Base-by-base conservation (phyloP, 2,329 filamentous ascomycete species). In the Talaromyces verruculosus region DNA sequence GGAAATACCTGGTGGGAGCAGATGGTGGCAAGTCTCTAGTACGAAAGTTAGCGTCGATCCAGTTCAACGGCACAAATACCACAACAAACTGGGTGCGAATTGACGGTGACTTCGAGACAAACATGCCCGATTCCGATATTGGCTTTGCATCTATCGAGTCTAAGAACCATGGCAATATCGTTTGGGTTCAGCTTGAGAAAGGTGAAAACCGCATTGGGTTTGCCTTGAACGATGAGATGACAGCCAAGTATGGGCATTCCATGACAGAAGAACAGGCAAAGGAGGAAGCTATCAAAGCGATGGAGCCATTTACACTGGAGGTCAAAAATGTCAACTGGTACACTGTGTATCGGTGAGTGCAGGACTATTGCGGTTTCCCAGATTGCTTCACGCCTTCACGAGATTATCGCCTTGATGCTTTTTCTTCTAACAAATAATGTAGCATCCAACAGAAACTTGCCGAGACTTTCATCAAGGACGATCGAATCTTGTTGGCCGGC, bases 401-500 rank as follows among this genome's bases (percentile, higher is more conserved):
- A 17, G 11, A 7, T 19, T 11, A 51, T 30, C 7, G 15, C 6
- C 22, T 30, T 2, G 2, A 33, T 33, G 13, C 5, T n/a, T 8
- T n/a, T n/a, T 19, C 8, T 53, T 30, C 49, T 53, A 11, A 53
- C 15, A 35, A 15, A 19, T 11, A 1, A n/a, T 33, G 7, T 8
- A 53, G 49, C 2, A 30, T 33, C 49, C 17, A 19, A n/a, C 55
- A 58, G n/a, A 15, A 8, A 22, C 1, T 58, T 15, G 33, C 55
- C 0, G 11, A 41, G 13, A 25, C 55, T 28, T 58, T 58, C 7
- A 58, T 58, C 22, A 25, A 3, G 33, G n/a, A 58, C 2, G 55
- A 58, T 25, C 33, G 55, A 39, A 39, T 93, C 10, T 64, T 70
- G 25, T 43, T 70, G 4, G 67, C 66, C 33, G 68, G 68, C n/a